phyloP scores from a whole-genome alignment of 2,329 filamentous ascomycete species.

The Diplodia scrobiculata region DNA sequence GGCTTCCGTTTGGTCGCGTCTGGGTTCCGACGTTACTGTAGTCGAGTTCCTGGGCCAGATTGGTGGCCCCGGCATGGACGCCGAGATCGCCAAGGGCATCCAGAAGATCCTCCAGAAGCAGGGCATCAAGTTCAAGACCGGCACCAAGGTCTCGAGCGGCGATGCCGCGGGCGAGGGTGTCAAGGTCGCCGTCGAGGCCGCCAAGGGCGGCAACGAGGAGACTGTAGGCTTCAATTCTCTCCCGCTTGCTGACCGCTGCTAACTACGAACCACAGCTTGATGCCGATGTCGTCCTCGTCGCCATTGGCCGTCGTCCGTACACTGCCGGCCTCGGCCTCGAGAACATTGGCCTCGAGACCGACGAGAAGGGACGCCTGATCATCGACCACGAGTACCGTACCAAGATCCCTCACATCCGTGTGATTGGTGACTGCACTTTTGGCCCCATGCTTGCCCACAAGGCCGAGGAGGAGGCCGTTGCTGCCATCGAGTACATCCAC shows the following conservation, averaged over 20 bases:
- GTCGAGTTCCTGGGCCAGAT: slow-evolving; percentile 97
- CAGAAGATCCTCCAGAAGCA: slow-evolving; percentile 96
- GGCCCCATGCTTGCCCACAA: slow-evolving; percentile 99
- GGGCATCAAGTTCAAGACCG: slow-evolving; percentile 96
- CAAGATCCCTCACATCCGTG: slow-evolving; percentile 94
- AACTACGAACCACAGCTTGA: slow-evolving; percentile 64
- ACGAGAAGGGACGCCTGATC: slow-evolving; percentile 90
- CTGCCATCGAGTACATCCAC: slow-evolving; percentile 93
- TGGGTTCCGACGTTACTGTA: slow-evolving; percentile 92
- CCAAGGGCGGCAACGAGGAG: slow-evolving; percentile 95
- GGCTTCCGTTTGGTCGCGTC: slow-evolving; percentile 90
- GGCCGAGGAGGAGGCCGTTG: slow-evolving; percentile 96
- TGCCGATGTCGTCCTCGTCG: slow-evolving; percentile 91
- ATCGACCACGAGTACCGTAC: slow-evolving; percentile 99
- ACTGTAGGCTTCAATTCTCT: slow-evolving; percentile 58
- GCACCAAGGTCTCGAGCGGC: slow-evolving; percentile 89
- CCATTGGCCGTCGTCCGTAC: slow-evolving; percentile 94
- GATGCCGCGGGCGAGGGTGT: slow-evolving; percentile 77
- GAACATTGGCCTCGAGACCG: slow-evolving; percentile 87
- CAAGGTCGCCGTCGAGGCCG: slow-evolving; percentile 82
- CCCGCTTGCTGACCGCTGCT: slow-evolving; percentile 19
- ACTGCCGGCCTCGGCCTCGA: slow-evolving; percentile 88
- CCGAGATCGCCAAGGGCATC: slow-evolving; percentile 83
- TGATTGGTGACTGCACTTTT: slow-evolving; percentile 94
- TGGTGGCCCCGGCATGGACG: slow-evolving; percentile 95